Evolutionary conservation across 306 rosid species (phyloP).

Genomic region (Trichosanthes cucumerina): DNA sequence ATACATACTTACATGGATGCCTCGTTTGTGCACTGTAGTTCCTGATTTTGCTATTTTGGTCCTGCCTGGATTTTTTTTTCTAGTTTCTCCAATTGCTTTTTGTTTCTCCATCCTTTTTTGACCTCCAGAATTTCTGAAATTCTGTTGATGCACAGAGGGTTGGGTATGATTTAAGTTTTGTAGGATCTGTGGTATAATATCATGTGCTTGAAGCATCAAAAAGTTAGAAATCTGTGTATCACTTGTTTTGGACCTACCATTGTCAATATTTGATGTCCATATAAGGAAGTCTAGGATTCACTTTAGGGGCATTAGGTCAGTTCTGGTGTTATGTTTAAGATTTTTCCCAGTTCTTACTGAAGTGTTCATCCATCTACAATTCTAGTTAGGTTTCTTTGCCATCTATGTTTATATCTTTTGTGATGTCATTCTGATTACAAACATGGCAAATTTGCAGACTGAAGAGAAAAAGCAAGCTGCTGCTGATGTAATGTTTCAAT

Average conservation of each 20-base stretch:
- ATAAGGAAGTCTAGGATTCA: not conserved
- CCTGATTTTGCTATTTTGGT: not conserved
- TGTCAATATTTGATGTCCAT: not conserved
- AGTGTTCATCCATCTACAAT: not conserved
- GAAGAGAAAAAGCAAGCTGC: constrained; percentile 80
- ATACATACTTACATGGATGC: not conserved
- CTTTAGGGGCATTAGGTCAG: not conserved
- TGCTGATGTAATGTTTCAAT: constrained; percentile 70
- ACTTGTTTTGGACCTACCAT: not conserved
- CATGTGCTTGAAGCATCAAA: not conserved
- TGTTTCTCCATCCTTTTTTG: not conserved
- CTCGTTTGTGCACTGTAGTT: not conserved
- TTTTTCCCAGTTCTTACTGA: not conserved
- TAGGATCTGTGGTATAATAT: not conserved
- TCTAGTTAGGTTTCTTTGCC: not conserved
- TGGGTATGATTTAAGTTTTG: not conserved
- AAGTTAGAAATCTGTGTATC: not conserved
- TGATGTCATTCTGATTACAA: constrained; percentile 8
- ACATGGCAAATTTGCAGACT: constrained; percentile 28
- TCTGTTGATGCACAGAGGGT: not conserved
- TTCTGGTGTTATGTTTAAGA: not conserved
- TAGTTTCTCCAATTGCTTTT: not conserved
- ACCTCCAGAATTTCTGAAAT: not conserved
- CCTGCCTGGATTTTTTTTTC: not conserved
- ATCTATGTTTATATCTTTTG: not conserved